Base-by-base conservation (phyloP, 257 asterid genomes). In the Solanum piurae region DNA sequence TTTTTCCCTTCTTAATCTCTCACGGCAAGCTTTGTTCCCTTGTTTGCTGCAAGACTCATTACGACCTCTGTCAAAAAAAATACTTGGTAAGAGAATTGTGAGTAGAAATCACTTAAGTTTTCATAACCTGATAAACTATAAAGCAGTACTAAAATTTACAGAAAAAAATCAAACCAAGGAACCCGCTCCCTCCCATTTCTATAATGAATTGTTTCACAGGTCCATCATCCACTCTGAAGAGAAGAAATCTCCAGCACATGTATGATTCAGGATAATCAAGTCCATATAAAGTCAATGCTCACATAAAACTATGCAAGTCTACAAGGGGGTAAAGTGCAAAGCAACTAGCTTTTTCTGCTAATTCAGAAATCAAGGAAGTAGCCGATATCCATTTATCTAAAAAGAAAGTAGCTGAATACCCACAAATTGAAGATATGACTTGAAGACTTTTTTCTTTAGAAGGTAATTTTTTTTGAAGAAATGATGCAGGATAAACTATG, bases 21-120 rank as follows among this genome's bases (percentile, higher is more conserved):
- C 99, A 62, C 98, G 99, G 88, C 95, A 93, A 87, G 98, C 99
- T 92, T 96, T 96, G 76, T 88, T 93, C 87, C 96, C 98, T 36
- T 89, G 89, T 87, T 90, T 92, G 76, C 93, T 90, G 86, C 93
- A 92, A 74, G 92, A 89, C 66, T 93, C 97, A 36, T 76, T 86
- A 87, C 98, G 97, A 31, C 90, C 95, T 92, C 99, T 96, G 92
- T 37, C 40, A 37, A 37, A 37, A 37, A 37, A 37, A 37, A 37
- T 37, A 8, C n/a, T 33, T 75, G 73, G 79, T 36, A 72, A 44
- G 60, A 80, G 42, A 80, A 73, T 27, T 64, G 33, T 11, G 5
- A 34, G 37, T 34, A 73, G 84, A 86, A 14, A 73, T 44, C 74
- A 52, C 36, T 58, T 86, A 13, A 44, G 66, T 44, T 27, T 79